Base-by-base conservation (phyloP, 1,284 basidiomycete species). In the Ganoderma leucocontextum region DNA sequence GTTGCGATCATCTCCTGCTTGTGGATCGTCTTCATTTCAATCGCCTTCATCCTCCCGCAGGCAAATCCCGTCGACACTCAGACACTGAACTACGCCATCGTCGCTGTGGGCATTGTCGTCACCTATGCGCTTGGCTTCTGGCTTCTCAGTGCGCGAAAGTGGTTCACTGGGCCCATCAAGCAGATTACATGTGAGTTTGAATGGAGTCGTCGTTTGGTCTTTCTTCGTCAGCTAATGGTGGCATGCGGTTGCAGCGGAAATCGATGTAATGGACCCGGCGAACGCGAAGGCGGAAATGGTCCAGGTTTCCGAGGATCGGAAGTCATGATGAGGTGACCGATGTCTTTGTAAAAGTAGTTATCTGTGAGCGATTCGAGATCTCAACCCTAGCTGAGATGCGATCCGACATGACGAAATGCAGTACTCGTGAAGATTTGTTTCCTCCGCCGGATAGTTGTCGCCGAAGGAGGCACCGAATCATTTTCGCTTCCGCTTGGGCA, bases 21-120 rank as follows among this genome's bases (percentile, higher is more conserved):
- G 19, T 91, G 89, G 90, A 89, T 90, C 55, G 75, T 75, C 1
- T 89, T 90, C 76, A 90, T 91, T 70, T 81, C 89, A 7, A 88
- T 92, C 70, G 86, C 82, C 4, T 92, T 92, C 77, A 86, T 91
- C 69, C 83, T 92, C 9, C 90, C 91, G 8, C 85, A 89, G 76
- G 79, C 86, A 52, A 91, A 90, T 75, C 90, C 91, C 1, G 91
- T 93, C 61, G 80, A 88, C 73, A 85, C 86, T 0, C 86, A 91
- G 75, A 92, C 91, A 6, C 80, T 94, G 67, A 93, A 93, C 78
- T 93, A 93, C 75, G 80, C 91, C 0, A 84, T 89, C 49, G 91
- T 93, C 17, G 91, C 91, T 12, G 90, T 93, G 25, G 91, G 89
- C 0, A 90, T 92, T 71, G 89, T 93, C 29, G 75, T 90, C 10